Evolutionary conservation across 768 basidiomycete species (phyloP).

Genomic region (Lepiota venenata): DNA sequence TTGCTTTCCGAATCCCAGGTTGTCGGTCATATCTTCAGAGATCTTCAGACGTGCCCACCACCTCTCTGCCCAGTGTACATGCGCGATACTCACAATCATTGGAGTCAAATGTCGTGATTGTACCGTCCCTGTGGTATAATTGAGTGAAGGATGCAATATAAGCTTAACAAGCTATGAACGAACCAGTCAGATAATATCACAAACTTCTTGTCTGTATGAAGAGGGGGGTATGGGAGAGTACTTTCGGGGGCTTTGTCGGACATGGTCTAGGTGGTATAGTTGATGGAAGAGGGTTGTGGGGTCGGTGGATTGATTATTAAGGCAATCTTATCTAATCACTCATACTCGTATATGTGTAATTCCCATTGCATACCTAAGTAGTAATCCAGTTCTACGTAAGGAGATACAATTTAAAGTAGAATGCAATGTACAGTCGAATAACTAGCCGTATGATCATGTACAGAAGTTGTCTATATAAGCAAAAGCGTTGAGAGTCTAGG

Average conservation of each 20-base stretch:
- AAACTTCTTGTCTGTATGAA: constrained; percentile 78
- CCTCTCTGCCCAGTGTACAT: background rate
- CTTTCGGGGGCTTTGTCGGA: constrained; percentile 45
- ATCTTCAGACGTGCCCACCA: background rate
- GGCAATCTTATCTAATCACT: too few species aligned
- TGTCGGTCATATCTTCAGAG: constrained; percentile 76
- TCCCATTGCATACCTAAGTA: too few species aligned
- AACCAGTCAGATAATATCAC: constrained; percentile 91
- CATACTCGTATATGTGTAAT: too few species aligned
- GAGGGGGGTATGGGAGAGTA: constrained; percentile 76
- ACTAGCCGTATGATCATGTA: too few species aligned
- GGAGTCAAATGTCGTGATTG: constrained; percentile 89
- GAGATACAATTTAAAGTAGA: too few species aligned
- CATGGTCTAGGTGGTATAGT: constrained; percentile 18
- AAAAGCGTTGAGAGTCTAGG: background rate
- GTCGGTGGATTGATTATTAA: too few species aligned
- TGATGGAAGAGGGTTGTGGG: background rate
- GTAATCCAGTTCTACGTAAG: too few species aligned
- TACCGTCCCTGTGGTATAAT: constrained; percentile 69
- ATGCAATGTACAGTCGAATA: too few species aligned
- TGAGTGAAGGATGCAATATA: constrained; percentile 7
- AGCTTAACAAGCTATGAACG: constrained; percentile 24
- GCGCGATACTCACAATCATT: constrained; percentile 71
- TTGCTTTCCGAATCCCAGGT: constrained; percentile 79
- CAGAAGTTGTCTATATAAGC: background rate